Base-by-base conservation (phyloP, 306 rosid genomes). In the Morella rubra region DNA sequence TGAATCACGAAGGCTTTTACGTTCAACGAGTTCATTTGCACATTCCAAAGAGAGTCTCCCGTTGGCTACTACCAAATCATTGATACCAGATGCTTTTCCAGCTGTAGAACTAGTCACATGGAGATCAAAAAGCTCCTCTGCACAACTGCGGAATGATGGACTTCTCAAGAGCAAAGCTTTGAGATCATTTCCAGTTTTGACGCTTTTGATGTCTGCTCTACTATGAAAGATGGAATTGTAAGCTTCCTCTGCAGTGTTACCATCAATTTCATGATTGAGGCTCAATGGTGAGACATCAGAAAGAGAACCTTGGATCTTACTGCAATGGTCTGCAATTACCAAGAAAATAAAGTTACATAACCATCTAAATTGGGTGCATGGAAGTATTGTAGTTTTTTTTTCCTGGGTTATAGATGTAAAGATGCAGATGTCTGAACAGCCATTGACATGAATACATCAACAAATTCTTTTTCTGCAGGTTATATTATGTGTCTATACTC, bases 1-100 rank as follows among this genome's bases (percentile, higher is more conserved):
- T 70, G 91, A 76, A 40, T 73, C 84, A 27, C 45, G 85, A 62
- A 73, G 70, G 74, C 89, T 77, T 86, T 75, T 88, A 19, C 85
- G 77, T 81, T 83, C 86, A 0, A 85, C 41, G 64, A 95, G 82
- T 82, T 92, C 97, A 12, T 78, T 82, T 49, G 97, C 99, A 56
- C 92, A 90, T 61, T 90, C 97, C 68, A 87, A 65, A 62, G 71
- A 74, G 70, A 85, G 92, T 68, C 68, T 84, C 50, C 41, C 53
- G 66, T 79, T 60, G 81, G 73, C 74, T 73, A 73, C 66, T 59
- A 32, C 85, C 5, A 50, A 49, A 76, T 37, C 64, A 19, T 74
- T 61, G 6, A 68, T 54, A 76, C 70, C 77, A 74, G 74, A 60
- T 78, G 54, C 55, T 70, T 88, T 54, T 77, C 71, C 74, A 79